Evolutionary conservation across 352 stramenopile genomes (phyloP).

Genomic region (Phytophthora pisi): DNA sequence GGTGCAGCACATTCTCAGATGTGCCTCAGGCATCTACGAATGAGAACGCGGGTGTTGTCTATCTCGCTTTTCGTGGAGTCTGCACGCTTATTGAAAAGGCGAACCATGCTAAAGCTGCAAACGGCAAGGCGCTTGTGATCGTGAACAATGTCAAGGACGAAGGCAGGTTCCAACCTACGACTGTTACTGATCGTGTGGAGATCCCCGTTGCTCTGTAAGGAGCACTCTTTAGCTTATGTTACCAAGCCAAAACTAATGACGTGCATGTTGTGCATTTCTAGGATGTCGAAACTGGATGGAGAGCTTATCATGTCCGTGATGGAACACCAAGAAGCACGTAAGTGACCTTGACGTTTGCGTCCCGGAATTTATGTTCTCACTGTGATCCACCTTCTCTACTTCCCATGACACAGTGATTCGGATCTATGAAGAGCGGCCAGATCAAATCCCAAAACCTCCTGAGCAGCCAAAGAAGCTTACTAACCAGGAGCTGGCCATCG

Average conservation of each 20-base stretch:
- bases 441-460: constrained; percentile 31
- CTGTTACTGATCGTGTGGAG: constrained; percentile 33
- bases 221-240: neutral
- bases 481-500: constrained; percentile 49
- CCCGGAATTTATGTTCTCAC: neutral
- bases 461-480: constrained; percentile 41
- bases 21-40: constrained; percentile 6
- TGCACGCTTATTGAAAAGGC: constrained; percentile 81
- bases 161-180: constrained; percentile 56
- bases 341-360: neutral
- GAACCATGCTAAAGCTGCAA: constrained; percentile 34
- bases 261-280: constrained; percentile 23
- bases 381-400: neutral
- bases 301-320: constrained; percentile 68
- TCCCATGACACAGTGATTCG: constrained; percentile 14
- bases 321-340: constrained; percentile 53
- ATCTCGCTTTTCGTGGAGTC: constrained; percentile 56
- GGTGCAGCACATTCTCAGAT: constrained; percentile 37
- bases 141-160: constrained; percentile 72
- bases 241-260: neutral
- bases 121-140: constrained; percentile 51
- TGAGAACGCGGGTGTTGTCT: constrained; percentile 23
- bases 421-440: constrained; percentile 40
- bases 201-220: constrained; percentile 68
- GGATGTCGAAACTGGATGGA: constrained; percentile 67